These are phyloP conservation scores for Tarenaya hassleriana DNA, from an alignment of 345 rosid species.

Conservation along the genomic window DNA sequence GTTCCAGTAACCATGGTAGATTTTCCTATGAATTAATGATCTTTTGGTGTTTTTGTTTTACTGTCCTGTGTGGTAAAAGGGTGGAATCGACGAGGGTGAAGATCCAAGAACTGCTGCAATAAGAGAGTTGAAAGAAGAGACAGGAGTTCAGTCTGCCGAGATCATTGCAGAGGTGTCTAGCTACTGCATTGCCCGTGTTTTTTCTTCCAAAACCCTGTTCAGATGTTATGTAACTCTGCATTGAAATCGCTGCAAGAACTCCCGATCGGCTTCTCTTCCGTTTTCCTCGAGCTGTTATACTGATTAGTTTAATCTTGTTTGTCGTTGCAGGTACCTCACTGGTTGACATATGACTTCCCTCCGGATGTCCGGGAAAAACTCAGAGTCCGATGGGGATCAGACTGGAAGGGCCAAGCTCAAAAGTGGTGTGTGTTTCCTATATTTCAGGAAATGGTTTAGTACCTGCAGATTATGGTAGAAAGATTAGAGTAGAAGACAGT, in stretches of 20 bases:
- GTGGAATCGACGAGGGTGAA: constrained; percentile 85
- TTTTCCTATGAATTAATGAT: background rate
- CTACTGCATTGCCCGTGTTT: constrained; percentile 1
- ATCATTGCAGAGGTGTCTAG: constrained; percentile 62
- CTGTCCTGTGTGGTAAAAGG: constrained; percentile 40
- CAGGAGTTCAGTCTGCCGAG: constrained; percentile 78
- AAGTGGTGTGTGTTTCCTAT: constrained; percentile 54
- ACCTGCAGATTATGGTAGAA: too few species aligned
- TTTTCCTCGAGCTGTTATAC: too few species aligned
- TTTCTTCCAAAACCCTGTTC: background rate
- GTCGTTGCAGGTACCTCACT: constrained; percentile 54
- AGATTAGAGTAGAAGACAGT: too few species aligned
- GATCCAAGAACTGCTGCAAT: constrained; percentile 81
- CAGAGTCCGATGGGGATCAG: constrained; percentile 71
- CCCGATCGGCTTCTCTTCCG: background rate
- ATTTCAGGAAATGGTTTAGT: too few species aligned
- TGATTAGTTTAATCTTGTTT: background rate
- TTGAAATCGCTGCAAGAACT: background rate
- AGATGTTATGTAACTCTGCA: background rate
- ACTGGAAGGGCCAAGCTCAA: constrained; percentile 98
- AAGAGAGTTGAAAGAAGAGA: constrained; percentile 90
- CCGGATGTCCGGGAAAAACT: constrained; percentile 83
- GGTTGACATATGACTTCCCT: constrained; percentile 93
- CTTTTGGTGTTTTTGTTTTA: background rate
- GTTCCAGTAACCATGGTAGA: background rate